These are phyloP conservation scores for Thymus quinquecostatus DNA, from an alignment of 257 asterid species.

Conservation along the genomic window DNA sequence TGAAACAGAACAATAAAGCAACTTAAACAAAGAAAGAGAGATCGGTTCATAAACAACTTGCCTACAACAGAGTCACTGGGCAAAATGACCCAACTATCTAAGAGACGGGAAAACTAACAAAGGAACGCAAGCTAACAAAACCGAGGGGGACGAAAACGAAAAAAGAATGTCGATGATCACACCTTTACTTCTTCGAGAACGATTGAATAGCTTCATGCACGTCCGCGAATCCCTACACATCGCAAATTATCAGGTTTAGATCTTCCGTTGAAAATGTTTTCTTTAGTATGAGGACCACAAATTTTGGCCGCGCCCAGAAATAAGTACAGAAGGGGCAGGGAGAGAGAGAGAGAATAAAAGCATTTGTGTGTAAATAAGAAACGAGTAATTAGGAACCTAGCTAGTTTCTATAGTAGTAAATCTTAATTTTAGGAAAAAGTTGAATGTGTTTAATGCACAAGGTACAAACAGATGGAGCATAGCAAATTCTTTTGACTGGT, in stretches of 20 bases:
- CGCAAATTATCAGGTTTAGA: not conserved
- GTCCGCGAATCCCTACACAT: slow-evolving; percentile 15
- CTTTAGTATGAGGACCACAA: not conserved
- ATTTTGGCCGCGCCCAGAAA: not conserved
- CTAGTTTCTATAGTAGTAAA: too few relatives aligned
- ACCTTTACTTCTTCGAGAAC: not conserved
- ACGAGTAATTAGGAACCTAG: not conserved
- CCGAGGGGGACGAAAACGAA: not conserved
- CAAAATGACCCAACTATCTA: not conserved
- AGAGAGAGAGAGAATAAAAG: not conserved
- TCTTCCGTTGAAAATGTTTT: not conserved
- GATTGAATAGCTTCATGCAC: not conserved
- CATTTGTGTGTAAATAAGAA: not conserved
- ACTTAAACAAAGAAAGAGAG: too few relatives aligned
- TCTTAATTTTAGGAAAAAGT: not conserved
- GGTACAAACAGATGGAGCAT: too few relatives aligned
- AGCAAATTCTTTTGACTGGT: not conserved
- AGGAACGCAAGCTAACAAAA: not conserved
- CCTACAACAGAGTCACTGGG: not conserved
- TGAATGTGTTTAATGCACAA: not conserved
- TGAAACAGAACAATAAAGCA: too few relatives aligned
- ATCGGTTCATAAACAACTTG: not conserved
- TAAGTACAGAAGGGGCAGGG: too few relatives aligned
- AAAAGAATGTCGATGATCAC: not conserved
- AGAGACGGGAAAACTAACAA: not conserved